These are phyloP conservation scores for Penicillium pulvis DNA, from an alignment of 495 filamentous ascomycete species.

Conservation along the genomic window DNA sequence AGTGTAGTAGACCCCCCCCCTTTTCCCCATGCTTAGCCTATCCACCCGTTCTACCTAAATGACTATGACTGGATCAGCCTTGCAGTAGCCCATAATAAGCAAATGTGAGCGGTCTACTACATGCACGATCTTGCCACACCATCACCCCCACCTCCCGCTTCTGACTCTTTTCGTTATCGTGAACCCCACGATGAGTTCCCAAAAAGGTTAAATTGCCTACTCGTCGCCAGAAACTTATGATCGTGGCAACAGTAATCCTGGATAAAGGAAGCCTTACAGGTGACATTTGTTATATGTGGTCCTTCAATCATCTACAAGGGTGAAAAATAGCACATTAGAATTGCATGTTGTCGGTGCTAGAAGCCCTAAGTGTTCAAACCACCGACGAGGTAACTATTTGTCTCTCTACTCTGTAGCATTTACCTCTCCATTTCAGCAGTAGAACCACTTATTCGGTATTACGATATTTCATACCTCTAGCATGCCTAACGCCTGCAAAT, in stretches of 20 bases:
- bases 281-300: too few relatives aligned
- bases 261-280: too few relatives aligned
- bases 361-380: too few relatives aligned
- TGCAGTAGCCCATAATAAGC: neutral
- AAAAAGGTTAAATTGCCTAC: slow-evolving; percentile 2
- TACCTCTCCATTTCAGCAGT: too few relatives aligned
- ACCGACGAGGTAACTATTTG: too few relatives aligned
- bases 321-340: too few relatives aligned
- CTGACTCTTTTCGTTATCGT: neutral
- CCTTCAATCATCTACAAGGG: too few relatives aligned
- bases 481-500: neutral
- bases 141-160: slow-evolving; percentile 2
- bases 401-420: too few relatives aligned
- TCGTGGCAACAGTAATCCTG: too few relatives aligned
- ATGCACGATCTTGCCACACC: slow-evolving; percentile 5
- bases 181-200: slow-evolving; percentile 3
- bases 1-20: too few relatives aligned
- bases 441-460: too few relatives aligned
- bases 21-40: neutral
- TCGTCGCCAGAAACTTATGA: neutral
- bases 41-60: neutral
- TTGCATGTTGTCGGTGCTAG: too few relatives aligned
- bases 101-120: neutral
- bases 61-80: neutral
- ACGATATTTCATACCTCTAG: neutral